Evolutionary conservation across 2,329 filamentous ascomycete genomes (phyloP), one percentile per base, ranked within the genome.

Genomic region (Albophoma yamanashiensis): DNA sequence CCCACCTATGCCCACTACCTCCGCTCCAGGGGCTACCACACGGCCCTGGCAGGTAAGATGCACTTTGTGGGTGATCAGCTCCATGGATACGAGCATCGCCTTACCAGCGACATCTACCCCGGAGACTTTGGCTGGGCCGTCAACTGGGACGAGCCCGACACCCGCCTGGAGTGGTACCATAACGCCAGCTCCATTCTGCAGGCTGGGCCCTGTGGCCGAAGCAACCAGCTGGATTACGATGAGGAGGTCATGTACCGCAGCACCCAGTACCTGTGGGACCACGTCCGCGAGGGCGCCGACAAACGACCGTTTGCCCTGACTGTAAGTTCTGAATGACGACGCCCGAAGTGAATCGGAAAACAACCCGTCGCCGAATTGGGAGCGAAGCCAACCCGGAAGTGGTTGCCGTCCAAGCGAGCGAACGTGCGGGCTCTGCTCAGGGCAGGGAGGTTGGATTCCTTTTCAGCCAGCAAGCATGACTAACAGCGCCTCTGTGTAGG

Each of bases 101-200:
- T 97, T 68, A 97, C 92, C n/a, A 90, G 88, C 66, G 92, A 97
- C 73, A 96, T 97, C 70, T 97, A 97, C 74, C 92, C 92, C 1
- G 92, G 89, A 61, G 92, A 97, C 70, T 92, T 94, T 70, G 92
- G 92, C 64, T 97, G 92, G 92, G 88, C 88, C 15, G 92, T 96
- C 64, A 92, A 96, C 76, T 97, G 92, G 92, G 92, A 97, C 71
- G 86, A 92, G 73, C 92, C 92, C 14, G 87, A 92, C 40, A 86
- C 85, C 47, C 84, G 92, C 55, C 85, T 93, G 50, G 92, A 97
- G 75, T 97, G 92, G 90, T 97, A 94, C 72, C 92, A 97, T 79
- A 96, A 97, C 73, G 92, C 92, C 75, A 92, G 90, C 69, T 96
- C 92, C 8, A 93, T 97, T 66, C 79, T 93, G 69, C 91, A 97